phyloP scores from a whole-genome alignment of 805 yeast genomes.

The Candida gorgasii region DNA sequence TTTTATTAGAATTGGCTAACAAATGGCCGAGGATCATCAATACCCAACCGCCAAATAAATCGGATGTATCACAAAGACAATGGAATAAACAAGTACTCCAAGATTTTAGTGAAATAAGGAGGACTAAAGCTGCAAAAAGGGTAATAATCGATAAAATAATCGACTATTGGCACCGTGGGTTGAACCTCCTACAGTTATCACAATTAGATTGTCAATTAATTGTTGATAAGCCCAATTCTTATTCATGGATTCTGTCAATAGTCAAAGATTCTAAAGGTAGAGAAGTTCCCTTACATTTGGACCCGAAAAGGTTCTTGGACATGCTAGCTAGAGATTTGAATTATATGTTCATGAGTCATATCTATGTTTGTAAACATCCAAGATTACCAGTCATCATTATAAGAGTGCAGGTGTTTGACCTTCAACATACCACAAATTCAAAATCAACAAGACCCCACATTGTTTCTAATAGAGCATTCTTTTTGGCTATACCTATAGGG shows the following conservation, averaged over 20 bases:
- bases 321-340: slow-evolving; percentile 49
- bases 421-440: slow-evolving; percentile 20
- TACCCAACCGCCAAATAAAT: slow-evolving; percentile 27
- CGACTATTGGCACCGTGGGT: slow-evolving; percentile 55
- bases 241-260: slow-evolving; percentile 50
- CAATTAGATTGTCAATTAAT: slow-evolving; percentile 68
- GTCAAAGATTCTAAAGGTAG: slow-evolving; percentile 36
- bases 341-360: slow-evolving; percentile 57
- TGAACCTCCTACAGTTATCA: slow-evolving; percentile 65
- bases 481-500: slow-evolving; percentile 64
- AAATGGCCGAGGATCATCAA: slow-evolving; percentile 37
- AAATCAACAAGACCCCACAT: slow-evolving; percentile 38
- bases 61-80: slow-evolving; percentile 20
- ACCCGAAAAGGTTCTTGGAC: slow-evolving; percentile 54
- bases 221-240: slow-evolving; percentile 55
- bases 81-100: slow-evolving; percentile 23
- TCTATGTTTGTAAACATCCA: slow-evolving; percentile 68
- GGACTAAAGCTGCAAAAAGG: slow-evolving; percentile 21
- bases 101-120: slow-evolving; percentile 16
- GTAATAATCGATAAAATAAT: slow-evolving; percentile 46
- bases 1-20: slow-evolving; percentile 31
- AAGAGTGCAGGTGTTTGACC: slow-evolving; percentile 69
- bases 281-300: slow-evolving; percentile 37
- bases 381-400: slow-evolving; percentile 58
- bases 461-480: slow-evolving; percentile 59